These are phyloP conservation scores for Chaetoscypha palmicola DNA, from an alignment of 2,329 filamentous ascomycete genomes.

Conservation along the genomic window DNA sequence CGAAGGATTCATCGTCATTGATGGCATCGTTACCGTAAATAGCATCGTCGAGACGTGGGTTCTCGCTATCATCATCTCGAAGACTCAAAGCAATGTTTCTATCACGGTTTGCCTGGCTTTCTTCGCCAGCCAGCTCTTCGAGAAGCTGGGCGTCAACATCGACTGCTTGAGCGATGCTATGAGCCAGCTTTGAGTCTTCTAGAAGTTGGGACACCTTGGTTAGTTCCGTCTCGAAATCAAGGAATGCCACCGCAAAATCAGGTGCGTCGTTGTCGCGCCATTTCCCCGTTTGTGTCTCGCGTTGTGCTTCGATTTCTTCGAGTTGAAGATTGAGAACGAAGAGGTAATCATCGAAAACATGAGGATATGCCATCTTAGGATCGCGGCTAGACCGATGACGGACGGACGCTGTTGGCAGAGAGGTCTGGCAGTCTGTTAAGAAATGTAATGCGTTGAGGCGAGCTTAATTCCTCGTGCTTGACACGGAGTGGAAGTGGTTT, in stretches of 20 bases:
- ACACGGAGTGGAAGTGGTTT: no score
- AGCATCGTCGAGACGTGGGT: no score
- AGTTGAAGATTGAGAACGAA: slow-evolving; percentile 25
- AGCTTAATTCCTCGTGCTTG: no score
- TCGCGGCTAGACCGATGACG: no score
- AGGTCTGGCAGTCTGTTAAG: no score
- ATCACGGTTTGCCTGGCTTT: slow-evolving; percentile 14
- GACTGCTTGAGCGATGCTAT: slow-evolving; percentile 21
- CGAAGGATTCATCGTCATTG: slow-evolving; percentile 16
- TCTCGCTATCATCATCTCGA: no score
- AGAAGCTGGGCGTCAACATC: slow-evolving; percentile 16
- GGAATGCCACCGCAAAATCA: slow-evolving; percentile 20
- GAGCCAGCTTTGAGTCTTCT: slow-evolving; percentile 22
- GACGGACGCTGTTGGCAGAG: no score
- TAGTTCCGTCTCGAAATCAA: slow-evolving; percentile 22
- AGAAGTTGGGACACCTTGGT: slow-evolving; percentile 16
- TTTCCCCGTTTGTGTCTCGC: slow-evolving; percentile 19
- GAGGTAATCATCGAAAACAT: slow-evolving; percentile 22
- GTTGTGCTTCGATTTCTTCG: slow-evolving; percentile 20
- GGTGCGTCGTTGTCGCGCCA: slow-evolving; percentile 19
- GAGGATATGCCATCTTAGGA: no score
- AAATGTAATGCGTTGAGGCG: no score
- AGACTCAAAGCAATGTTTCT: slow-evolving; percentile 14
- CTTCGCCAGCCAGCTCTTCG: slow-evolving; percentile 14
- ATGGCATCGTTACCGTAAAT: no score